A percentile compares a stretch with the other conserved stretches of the same genome.
Conservation (phyloP, 805 yeast species). For the Yarrowia sp. region DNA sequence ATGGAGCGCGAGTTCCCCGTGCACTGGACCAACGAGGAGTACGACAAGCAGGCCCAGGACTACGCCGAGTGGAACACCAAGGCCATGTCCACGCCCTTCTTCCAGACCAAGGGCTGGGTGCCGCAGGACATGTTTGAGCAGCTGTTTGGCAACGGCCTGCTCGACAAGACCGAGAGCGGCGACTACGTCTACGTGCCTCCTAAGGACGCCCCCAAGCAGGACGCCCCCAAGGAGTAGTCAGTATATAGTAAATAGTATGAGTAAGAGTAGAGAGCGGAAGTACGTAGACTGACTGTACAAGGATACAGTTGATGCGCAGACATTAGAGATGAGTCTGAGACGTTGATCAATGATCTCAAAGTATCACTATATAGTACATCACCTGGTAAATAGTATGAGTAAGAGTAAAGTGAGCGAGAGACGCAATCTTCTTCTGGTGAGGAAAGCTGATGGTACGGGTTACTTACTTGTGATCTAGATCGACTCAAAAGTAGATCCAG, state of each 20-base stretch:
- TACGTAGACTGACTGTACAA: too few species aligned
- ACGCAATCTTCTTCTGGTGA: too few species aligned
- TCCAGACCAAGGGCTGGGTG: constrained; percentile 91
- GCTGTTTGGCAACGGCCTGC: constrained; percentile 63
- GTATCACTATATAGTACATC: background rate
- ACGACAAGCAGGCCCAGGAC: constrained; percentile 55
- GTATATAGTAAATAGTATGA: constrained; percentile 1
- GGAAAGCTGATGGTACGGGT: too few species aligned
- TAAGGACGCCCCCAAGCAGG: too few species aligned
- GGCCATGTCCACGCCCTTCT: constrained; percentile 71
- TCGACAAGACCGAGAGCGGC: constrained; percentile 60
- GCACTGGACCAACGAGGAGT: constrained; percentile 54
- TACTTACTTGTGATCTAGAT: too few species aligned
- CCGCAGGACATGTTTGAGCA: constrained; percentile 89
- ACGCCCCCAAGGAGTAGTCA: constrained; percentile 1
- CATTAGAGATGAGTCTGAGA: too few species aligned
- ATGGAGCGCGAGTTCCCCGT: constrained; percentile 52
- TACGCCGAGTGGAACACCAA: constrained; percentile 68
- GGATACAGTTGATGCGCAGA: too few species aligned
- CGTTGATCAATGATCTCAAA: too few species aligned
- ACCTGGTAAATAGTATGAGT: too few species aligned
- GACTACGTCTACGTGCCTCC: constrained; percentile 44
- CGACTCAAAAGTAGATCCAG: too few species aligned
- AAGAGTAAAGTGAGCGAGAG: background rate
- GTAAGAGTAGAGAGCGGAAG: background rate